Evolutionary conservation across 1,284 basidiomycete genomes (phyloP).

Genomic region (Phaffia rhodozyma): DNA sequence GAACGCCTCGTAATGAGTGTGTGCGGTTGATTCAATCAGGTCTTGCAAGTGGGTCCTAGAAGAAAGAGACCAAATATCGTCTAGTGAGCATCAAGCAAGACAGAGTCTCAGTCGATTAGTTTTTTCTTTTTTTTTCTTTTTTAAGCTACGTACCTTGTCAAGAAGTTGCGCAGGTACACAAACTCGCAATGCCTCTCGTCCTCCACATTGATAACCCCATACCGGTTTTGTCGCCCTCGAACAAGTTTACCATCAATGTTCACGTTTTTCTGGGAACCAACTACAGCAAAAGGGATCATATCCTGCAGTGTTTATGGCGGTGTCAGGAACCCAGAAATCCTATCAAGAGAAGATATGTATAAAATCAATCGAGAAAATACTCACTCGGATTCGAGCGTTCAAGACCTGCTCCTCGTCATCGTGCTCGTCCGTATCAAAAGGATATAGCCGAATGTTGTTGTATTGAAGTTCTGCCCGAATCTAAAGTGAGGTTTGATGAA

Average conservation of each 20-base stretch:
- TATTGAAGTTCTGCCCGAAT: constrained; percentile 87
- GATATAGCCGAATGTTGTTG: constrained; percentile 89
- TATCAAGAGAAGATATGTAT: not conserved
- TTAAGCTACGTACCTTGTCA: constrained; percentile 53
- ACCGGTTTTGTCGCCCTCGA: constrained; percentile 90
- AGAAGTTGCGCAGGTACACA: constrained; percentile 90
- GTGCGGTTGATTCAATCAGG: constrained; percentile 94
- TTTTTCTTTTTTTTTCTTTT: not conserved
- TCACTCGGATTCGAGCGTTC: constrained; percentile 78
- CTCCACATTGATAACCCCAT: constrained; percentile 97
- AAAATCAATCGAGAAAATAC: constrained; percentile 28
- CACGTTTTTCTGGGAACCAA: constrained; percentile 87
- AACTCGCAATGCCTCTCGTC: constrained; percentile 97
- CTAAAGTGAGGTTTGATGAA: constrained; percentile 33
- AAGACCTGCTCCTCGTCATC: constrained; percentile 76
- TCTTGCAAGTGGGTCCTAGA: constrained; percentile 89
- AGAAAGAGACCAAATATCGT: not conserved
- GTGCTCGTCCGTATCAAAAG: constrained; percentile 92
- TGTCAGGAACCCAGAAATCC: not conserved
- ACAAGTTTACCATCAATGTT: constrained; percentile 93
- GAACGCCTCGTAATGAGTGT: constrained; percentile 99
- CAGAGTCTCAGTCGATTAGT: not conserved
- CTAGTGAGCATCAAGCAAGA: not conserved
- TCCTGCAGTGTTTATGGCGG: constrained; percentile 40
- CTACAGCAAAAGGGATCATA: constrained; percentile 92